Base-by-base conservation (phyloP, 129 eudicot genomes). In the Rutidosis leptorrhynchoides region DNA sequence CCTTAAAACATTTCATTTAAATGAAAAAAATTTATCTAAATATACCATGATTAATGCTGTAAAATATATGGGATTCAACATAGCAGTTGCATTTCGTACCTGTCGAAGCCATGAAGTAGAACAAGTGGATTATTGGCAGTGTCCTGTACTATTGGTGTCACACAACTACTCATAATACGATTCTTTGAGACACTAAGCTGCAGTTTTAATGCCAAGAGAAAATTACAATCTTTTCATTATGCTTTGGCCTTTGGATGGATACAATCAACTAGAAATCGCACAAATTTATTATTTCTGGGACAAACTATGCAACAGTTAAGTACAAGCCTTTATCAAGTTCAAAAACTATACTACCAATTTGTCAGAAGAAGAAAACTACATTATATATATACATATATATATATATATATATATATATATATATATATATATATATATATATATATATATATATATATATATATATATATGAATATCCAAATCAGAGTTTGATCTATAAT, bases 21-120 rank as follows among this genome's bases (percentile, higher is more conserved):
- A 5, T 16, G 58, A 20, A 70, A 42, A 40, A 7, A 51, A 14
- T 35, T 51, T n/a, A 1, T 22, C 11, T 32, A 72, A 49, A 61
- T 11, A 6, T 37, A 12, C 28, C 56, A 45, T 19, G 30, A 7
- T 28, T 45, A 58, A 21, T 51, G 19, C 2, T 54, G 64, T 23
- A 58, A 58, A 70, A 0, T 15, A 12, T 22, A 68, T 20, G 58
- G 15, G 25, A 37, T 30, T 7, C 46, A 32, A 17, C 45, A 19
- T 35, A 40, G 14, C 20, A 26, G 28, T 40, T 3, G 3, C 21
- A 7, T 45, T 30, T 32, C 80, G 43, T 45, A 88, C 96, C 98
- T 83, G 67, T 92, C 98, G 78, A 92, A 92, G 28, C 98, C 98
- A 80, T 93, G 98, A 17, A 93, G 89, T 29, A 93, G 89, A 76